Base-by-base conservation (phyloP, 805 yeast genomes). In the Saccharomycopsis sp. region DNA sequence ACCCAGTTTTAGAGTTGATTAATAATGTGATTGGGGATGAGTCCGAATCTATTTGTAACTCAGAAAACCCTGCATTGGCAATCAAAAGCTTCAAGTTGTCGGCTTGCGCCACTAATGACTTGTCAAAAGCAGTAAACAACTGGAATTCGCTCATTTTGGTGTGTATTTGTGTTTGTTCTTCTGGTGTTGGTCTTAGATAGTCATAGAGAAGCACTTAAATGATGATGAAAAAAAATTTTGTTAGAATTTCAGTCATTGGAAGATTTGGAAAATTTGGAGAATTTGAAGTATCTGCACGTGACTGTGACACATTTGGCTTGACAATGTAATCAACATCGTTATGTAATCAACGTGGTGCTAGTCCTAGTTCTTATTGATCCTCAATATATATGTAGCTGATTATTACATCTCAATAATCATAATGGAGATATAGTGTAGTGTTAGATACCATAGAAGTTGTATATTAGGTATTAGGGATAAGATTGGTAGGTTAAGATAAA, bases 1-100 rank as follows among this genome's bases (percentile, higher is more conserved):
- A 78, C 3, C 71, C 70, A 44, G 75, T 69, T 61, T 75, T 75
- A 3, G 69, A 58, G 61, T 78, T 72, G 23, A 57, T 64, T 53
- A 71, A 61, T 9, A 44, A 55, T 24, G 65, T 59, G 20, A 57
- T 62, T 50, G 61, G 60, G 17, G 61, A 59, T 5, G 62, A 63
- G 22, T 66, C 69, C 14, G 60, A 63, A 49, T 64, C 70, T 20
- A 20, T 35, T 54, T 12, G 42, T 29, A 42, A 55, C 44, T 42
- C 17, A 8, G 35, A 23, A 41, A 52, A 58, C 34, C 50, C 57
- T 9, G 51, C 22, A 38, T 42, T 52, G 19, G 63, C 63, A 61
- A 61, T 41, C 12, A 61, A 47, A 17, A 56, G 12, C 38, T 61
- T 61, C 53, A 61, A 58, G 52, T 61, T 61, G 29, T 61, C 63